A percentile compares a stretch with the other conserved stretches of the same genome.
Conservation (phyloP, 2,329 filamentous ascomycete genomes). For the Triangularia verruculosa region DNA sequence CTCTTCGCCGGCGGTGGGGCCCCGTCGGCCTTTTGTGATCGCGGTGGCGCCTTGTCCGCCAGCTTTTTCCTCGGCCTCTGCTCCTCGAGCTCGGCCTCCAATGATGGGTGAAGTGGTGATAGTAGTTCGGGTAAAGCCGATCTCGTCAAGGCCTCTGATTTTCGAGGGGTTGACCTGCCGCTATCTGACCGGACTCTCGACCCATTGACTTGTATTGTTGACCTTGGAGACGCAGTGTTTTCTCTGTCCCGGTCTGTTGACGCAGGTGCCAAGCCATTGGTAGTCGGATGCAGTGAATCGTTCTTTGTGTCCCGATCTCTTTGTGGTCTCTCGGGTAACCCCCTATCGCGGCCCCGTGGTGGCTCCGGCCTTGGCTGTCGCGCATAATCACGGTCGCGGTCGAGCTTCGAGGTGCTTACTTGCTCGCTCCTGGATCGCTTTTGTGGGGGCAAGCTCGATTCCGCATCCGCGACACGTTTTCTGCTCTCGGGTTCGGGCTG, state of each 20-base stretch:
- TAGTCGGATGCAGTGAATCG: slow-evolving; percentile 22
- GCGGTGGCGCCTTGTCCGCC: slow-evolving; percentile 26
- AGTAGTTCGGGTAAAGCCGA: slow-evolving; percentile 49
- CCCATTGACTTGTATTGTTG: slow-evolving; percentile 31
- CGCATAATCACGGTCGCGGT: slow-evolving; percentile 10
- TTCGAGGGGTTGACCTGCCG: slow-evolving; percentile 26
- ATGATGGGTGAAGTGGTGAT: slow-evolving; percentile 49
- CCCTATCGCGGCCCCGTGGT: slow-evolving; percentile 19
- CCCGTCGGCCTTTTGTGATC: slow-evolving; percentile 30
- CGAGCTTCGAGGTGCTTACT: slow-evolving; percentile 16
- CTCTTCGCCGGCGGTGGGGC: slow-evolving; percentile 36
- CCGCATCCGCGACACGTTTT: slow-evolving; percentile 45
- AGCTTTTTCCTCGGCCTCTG: slow-evolving; percentile 35
- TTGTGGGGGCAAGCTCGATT: slow-evolving; percentile 42
- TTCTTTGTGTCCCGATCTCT: slow-evolving; percentile 15
- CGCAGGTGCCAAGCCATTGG: slow-evolving; percentile 23
- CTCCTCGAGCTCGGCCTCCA: slow-evolving; percentile 34
- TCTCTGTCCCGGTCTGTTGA: slow-evolving; percentile 26
- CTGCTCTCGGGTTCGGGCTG: slow-evolving; percentile 43
- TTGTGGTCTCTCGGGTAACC: slow-evolving; percentile 13
- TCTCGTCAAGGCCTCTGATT: slow-evolving; percentile 31
- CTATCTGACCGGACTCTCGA: slow-evolving; percentile 26
- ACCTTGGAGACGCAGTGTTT: slow-evolving; percentile 26
- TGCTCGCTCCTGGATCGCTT: slow-evolving; percentile 47
- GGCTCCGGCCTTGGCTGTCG: slow-evolving; percentile 22